phyloP scores from a whole-genome alignment of 1,284 basidiomycete genomes.

The Vanrija sp. region DNA sequence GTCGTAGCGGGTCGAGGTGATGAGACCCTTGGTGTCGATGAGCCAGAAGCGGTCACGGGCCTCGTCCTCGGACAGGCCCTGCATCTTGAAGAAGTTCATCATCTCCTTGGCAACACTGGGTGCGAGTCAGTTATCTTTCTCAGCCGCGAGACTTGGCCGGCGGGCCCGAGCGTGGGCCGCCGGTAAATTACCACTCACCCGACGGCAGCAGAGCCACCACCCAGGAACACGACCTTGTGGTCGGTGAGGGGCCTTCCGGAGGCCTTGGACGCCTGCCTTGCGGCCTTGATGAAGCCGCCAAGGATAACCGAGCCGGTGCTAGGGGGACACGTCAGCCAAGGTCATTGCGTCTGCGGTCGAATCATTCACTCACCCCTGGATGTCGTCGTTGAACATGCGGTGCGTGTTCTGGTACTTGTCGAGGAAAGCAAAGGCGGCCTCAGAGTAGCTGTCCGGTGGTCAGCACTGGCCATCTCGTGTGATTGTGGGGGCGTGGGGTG shows the following conservation, averaged over 20 bases:
- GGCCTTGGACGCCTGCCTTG: constrained; percentile 67
- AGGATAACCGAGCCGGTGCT: constrained; percentile 89
- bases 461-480: neutral
- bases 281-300: constrained; percentile 84
- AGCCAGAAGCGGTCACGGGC: constrained; percentile 76
- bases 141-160: neutral
- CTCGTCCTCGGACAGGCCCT: constrained; percentile 68
- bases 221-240: constrained; percentile 83
- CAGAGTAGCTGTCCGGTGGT: constrained; percentile 55
- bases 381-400: constrained; percentile 86
- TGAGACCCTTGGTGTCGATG: constrained; percentile 76
- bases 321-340: constrained; percentile 39
- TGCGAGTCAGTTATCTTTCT: neutral
- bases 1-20: constrained; percentile 62
- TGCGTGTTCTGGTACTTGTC: constrained; percentile 68
- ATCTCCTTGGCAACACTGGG: constrained; percentile 78
- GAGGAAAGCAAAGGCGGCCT: constrained; percentile 80
- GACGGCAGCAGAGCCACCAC: constrained; percentile 45
- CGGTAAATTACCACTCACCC: constrained; percentile 21
- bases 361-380: constrained; percentile 54
- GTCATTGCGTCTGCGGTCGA: neutral
- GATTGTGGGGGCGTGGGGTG: neutral
- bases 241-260: constrained; percentile 65
- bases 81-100: constrained; percentile 78
- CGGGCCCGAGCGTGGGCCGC: neutral